Percentiles rank a stretch among this genome's conserved stretches.
Conservation (phyloP, 1,284 basidiomycete genomes). For the Cystobasidium slooffiae region DNA sequence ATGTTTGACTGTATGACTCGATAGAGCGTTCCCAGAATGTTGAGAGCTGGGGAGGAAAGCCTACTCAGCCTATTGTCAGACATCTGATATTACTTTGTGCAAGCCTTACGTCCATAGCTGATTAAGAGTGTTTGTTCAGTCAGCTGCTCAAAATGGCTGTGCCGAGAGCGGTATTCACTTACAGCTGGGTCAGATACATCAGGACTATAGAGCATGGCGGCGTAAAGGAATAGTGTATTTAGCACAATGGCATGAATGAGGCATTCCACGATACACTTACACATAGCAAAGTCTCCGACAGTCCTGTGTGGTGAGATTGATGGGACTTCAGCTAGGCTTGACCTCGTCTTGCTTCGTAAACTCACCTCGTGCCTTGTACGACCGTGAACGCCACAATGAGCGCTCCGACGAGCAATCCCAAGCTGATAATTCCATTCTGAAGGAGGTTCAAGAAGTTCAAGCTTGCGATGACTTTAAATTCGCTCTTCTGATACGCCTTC, state of each 20-base stretch:
- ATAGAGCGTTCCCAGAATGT: conserved; percentile 51
- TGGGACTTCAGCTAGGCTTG: background rate
- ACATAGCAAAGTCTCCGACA: conserved; percentile 70
- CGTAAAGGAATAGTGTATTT: background rate
- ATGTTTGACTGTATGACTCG: conserved; percentile 60
- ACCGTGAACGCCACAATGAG: conserved; percentile 73
- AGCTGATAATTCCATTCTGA: conserved; percentile 75
- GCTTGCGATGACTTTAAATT: conserved; percentile 34
- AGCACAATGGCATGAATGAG: conserved; percentile 54
- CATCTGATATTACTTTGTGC: too few species aligned
- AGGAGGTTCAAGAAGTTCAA: conserved; percentile 70
- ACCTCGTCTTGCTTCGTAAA: too few species aligned
- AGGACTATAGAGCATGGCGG: conserved; percentile 26
- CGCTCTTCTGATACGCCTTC: conserved; percentile 53
- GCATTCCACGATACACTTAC: conserved; percentile 78
- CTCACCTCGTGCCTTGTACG: conserved; percentile 59
- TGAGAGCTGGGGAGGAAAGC: conserved; percentile 24
- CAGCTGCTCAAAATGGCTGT: background rate
- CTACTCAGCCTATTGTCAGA: too few species aligned
- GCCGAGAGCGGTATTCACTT: too few species aligned
- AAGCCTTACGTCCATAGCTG: conserved; percentile 23
- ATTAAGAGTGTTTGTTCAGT: background rate
- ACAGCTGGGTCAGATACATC: conserved; percentile 60
- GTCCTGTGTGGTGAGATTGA: conserved; percentile 23
- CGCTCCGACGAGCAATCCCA: conserved; percentile 75